Base-by-base conservation (phyloP, 805 yeast species). In the Ogataea chonburiensis region DNA sequence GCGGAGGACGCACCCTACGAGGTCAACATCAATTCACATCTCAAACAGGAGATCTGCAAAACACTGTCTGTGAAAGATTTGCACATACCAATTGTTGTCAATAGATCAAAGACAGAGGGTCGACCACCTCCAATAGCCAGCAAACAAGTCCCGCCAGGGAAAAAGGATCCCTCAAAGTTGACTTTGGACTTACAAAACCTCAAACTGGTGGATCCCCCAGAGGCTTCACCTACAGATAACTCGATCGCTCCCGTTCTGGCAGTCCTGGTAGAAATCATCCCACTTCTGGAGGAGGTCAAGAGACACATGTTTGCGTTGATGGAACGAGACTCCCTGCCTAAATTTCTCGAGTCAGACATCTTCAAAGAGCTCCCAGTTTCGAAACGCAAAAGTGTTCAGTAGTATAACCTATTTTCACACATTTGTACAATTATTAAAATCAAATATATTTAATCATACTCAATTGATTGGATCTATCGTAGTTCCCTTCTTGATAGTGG, bases 401-500 rank as follows among this genome's bases (percentile, higher is more conserved):
- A 28, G 26, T 26, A 28, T 24, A 31, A 32, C 28, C 12, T 29
- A 24, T 24, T 24, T 34, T 18, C 10, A 13, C 19, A 17, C 13
- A 14, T 28, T 17, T 34, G 24, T 13, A 15, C 11, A 10, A 23
- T 15, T 18, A 23, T 32, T 38, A 29, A 26, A 29, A 18, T 34
- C 25, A 27, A 24, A 29, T 27, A 36, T 24, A 22, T 17, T 22
- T 20, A 25, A 31, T 24, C 34, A 25, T 28, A 35, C 22, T 36
- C 60, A 73, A 53, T 73, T 73, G 53, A 79, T 68, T 52, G 93
- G 93, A 59, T 85, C 94, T 61, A 85, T 75, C 40, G 89, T 81
- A 43, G 89, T 82, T 68, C 96, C 96, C 68, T 86, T 87, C 69
- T 85, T 85, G 63, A 89, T 91, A 34, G 96, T 88, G 54, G 98